A percentile compares a stretch with the other conserved stretches of the same genome.
phyloP scores from a whole-genome alignment of 768 basidiomycete species.

The Lactarius hatsudake region DNA sequence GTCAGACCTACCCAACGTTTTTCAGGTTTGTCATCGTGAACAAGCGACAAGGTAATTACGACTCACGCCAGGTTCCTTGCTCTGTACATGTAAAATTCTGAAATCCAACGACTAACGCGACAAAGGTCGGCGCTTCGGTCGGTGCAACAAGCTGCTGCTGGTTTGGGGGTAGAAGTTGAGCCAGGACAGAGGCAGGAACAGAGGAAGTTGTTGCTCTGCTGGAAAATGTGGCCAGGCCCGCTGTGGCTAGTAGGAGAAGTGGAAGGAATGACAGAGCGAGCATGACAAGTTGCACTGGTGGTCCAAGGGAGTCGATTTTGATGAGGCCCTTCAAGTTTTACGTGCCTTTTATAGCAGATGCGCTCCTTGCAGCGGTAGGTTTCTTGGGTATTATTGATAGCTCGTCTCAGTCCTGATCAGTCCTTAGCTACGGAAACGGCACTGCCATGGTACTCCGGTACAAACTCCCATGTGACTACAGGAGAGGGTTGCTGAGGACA shows the following conservation, averaged over 20 bases:
- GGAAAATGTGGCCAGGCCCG: background rate
- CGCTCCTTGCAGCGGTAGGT: too few relatives aligned
- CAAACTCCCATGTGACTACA: too few relatives aligned
- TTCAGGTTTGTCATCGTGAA: background rate
- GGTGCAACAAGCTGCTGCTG: background rate
- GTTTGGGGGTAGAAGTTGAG: background rate
- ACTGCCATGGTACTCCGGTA: too few relatives aligned
- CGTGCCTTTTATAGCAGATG: background rate
- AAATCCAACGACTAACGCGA: background rate
- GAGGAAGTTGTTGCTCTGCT: background rate
- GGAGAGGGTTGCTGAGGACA: too few relatives aligned
- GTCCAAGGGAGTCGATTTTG: background rate
- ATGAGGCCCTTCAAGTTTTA: background rate
- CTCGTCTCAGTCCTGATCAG: too few relatives aligned
- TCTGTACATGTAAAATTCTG: conserved; percentile 14
- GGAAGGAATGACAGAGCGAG: background rate
- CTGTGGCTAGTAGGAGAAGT: background rate
- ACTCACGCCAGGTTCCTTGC: background rate
- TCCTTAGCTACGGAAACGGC: too few relatives aligned
- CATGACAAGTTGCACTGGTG: background rate
- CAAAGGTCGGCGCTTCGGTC: background rate
- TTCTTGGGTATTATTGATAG: too few relatives aligned
- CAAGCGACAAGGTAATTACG: background rate
- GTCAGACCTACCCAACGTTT: background rate
- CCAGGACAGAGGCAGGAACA: background rate